Evolutionary conservation across 2,329 filamentous ascomycete species (phyloP), one percentile per base, ranked within the genome.

Genomic region (Exserohilum rostratum): DNA sequence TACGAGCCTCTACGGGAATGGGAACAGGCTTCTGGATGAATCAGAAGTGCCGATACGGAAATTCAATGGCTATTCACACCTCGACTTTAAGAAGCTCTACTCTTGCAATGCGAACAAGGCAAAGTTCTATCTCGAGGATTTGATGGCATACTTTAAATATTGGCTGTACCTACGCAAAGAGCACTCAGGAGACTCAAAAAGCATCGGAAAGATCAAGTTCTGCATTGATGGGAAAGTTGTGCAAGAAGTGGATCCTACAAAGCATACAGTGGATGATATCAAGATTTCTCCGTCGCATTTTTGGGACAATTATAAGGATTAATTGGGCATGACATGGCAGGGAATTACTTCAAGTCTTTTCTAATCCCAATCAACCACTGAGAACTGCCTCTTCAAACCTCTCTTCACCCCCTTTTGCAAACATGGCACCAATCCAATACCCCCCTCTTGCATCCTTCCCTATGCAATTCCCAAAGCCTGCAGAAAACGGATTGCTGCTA

Each of bases 391-490:
- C 40, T 27, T 46, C 43, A 15, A 56, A 40, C 13, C 27, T 42
- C 25, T 35, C 37, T 6, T 11, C 46, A 30, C 1, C 31, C 38
- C 46, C 50, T 30, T 45, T 49, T 12, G 46, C 33, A 38, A 50
- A 20, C n/a, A 57, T 6, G 10, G 27, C 39, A 7, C 46, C 53
- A 40, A 66, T 2, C 60, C 62, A 65, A 48, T 55, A 68, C 37
- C 66, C 61, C 18, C 65, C 64, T 35, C 58, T 37, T 27, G 20
- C 18, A 56, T 68, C 65, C 50, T 46, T 60, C 5, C 65, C 65
- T 2, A 61, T 15, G 46, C 46, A 55, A 30, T 13, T 43, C 10
- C 47, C 60, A 3, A 55, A 22, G 12, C 62, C 55, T 20, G 60
- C 50, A 13, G 58, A n/a, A 15, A 31, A 33, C 31, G 53, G 34